Percentiles rank a stretch among this genome's conserved stretches.
phyloP scores from a whole-genome alignment of 2,329 filamentous ascomycete genomes.

The Incumbomyces lentus region DNA sequence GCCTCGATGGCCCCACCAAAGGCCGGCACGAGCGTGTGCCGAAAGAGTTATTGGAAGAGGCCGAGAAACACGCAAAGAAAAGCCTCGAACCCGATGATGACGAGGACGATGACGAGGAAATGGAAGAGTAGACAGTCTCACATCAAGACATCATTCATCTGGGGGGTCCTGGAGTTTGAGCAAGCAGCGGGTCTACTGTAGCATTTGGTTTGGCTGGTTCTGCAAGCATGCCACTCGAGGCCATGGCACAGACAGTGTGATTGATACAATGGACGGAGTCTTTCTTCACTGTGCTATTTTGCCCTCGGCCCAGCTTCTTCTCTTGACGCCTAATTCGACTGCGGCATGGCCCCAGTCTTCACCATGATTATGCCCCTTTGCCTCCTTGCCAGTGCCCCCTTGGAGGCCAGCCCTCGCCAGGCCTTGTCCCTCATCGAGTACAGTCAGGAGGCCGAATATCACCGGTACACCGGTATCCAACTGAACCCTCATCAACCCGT shows the following conservation, averaged over 20 bases:
- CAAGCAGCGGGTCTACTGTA: too few relatives aligned
- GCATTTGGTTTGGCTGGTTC: too few relatives aligned
- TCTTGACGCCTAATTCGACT: constrained; percentile 86
- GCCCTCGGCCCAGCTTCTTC: constrained; percentile 70
- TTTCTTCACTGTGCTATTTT: constrained; percentile 32
- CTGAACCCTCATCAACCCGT: constrained; percentile 89
- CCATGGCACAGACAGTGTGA: too few relatives aligned
- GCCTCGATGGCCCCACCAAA: constrained; percentile 73
- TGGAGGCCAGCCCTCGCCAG: constrained; percentile 68
- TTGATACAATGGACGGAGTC: not conserved
- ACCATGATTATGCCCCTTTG: constrained; percentile 74
- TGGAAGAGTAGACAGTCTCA: constrained; percentile 6
- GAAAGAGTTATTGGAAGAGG: constrained; percentile 80
- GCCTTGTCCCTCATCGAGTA: constrained; percentile 81
- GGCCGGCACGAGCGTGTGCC: constrained; percentile 90
- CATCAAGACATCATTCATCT: too few relatives aligned
- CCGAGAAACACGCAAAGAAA: constrained; percentile 85
- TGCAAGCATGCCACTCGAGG: not conserved
- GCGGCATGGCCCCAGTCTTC: constrained; percentile 93
- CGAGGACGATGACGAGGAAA: constrained; percentile 46
- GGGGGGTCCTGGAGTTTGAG: too few relatives aligned
- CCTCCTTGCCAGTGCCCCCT: constrained; percentile 31
- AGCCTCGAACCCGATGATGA: constrained; percentile 77
- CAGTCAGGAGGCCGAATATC: constrained; percentile 83
- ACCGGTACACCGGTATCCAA: constrained; percentile 81